Evolutionary conservation across 2,329 filamentous ascomycete species (phyloP), one percentile per base, ranked within the genome.

Genomic region (Neocatenulostroma microsporum): DNA sequence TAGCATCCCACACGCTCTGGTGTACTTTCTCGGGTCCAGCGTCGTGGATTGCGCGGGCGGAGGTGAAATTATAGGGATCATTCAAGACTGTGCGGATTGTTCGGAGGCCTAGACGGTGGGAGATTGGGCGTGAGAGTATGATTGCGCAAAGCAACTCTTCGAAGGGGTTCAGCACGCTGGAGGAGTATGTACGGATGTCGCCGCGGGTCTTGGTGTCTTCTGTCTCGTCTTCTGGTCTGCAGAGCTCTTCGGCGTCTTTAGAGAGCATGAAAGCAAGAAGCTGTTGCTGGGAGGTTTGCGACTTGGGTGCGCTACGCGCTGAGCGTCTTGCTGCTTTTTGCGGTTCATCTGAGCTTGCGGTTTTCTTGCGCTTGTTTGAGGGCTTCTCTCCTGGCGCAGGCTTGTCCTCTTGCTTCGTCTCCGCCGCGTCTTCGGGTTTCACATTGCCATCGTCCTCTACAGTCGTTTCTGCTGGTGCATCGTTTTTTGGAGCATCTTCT

Each of bases 41-140:
- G 12, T 59, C 51, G 14, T 53, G 45, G 15, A 67, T 55, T 3
- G 55, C 49, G 13, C 48, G 47, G 6, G 59, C 54, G 8, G 40
- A 53, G 13, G 35, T 57, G 49, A 63, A 58, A 8, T 51, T 49
- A 49, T 67, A 66, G 0, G 66, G 66, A 10, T 54, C 45, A 41
- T 68, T 69, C 27, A 69, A 54, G 11, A 69, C 47, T 1, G 65
- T 68, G 17, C 64, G 56, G 32, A 68, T 64, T 2, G 61, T 57
- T 10, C 66, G 54, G 27, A 67, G 51, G 10, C 66, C 65, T 0
- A 70, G 56, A 18, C 51, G 54, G 42, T 69, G 65, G 9, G 60
- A 60, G 30, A 69, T 65, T 1, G 66, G 64, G 7, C 65, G 58
- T 8, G 60, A 65, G 5, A 70, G 54, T 12, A 69, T 52, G 21